Base-by-base conservation (phyloP, 495 filamentous ascomycete species). In the Aspergillus olivimuriae region DNA sequence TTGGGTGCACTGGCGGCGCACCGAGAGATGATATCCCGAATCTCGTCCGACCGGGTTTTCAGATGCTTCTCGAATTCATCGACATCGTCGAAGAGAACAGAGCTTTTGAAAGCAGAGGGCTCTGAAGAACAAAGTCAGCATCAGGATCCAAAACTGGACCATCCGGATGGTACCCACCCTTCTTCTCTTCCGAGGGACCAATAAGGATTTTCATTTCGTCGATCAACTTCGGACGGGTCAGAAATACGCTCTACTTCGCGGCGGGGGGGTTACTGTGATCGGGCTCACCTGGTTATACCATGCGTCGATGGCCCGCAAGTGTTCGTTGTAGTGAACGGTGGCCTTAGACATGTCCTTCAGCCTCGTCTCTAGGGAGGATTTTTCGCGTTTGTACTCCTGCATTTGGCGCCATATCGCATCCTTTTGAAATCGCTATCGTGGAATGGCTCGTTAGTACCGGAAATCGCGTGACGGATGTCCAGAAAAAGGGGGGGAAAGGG, bases 321-420 rank as follows among this genome's bases (percentile, higher is more conserved):
- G 92, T 48, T 96, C 88, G 66, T 96, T 86, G 67, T 97, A 88
- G 62, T 86, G 80, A 33, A 72, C 62, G 12, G 86, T 75, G 44
- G 76, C 75, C 60, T 92, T 90, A 33, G 83, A 74, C 45, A 89
- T 70, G 41, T 91, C 84, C 49, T 77, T 82, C 39, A 92, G 64
- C 52, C 83, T 84, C 30, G 73, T 62, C 63, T 96, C 91, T 35
- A 95, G 63, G 14, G 79, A 81, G 23, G 72, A 72, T 61, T 86
- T 87, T 57, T 96, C 88, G 36, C 94, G 78, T 64, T 95, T 96
- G 61, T 89, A 95, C 62, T 97, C 94, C 53, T 85, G 82, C 91
- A 98, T 95, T 58, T 96, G 91, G 21, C 92, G 87, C 59, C 86
- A 82, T 57, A 98, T 96, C 45, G 92, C 92, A 74, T 95, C 92